Percentiles rank a stretch among this genome's conserved stretches.
Conservation (phyloP, 179 eudicot genomes). For the Carnegiea gigantea region DNA sequence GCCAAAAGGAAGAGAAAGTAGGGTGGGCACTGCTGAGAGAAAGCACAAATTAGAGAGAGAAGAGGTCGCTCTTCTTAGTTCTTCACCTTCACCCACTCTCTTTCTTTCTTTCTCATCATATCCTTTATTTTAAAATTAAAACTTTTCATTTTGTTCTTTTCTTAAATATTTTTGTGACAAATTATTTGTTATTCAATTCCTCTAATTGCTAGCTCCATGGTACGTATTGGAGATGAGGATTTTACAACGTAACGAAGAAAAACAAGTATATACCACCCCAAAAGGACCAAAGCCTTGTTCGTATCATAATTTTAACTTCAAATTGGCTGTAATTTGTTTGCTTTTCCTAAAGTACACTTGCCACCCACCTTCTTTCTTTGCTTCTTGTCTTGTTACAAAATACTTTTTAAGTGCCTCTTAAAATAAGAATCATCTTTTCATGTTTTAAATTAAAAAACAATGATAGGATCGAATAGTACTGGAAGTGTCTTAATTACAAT, state of each 20-base stretch:
- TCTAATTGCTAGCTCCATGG: background rate
- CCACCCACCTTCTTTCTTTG: background rate
- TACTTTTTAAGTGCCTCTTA: too few species aligned
- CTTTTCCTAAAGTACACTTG: background rate
- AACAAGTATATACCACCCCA: too few species aligned
- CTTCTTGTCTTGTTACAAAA: background rate
- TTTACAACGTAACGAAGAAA: too few species aligned
- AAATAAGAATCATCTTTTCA: too few species aligned
- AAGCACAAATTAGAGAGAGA: conserved; percentile 4
- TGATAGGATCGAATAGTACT: too few species aligned
- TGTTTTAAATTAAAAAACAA: too few species aligned
- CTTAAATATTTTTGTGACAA: conserved; percentile 1
- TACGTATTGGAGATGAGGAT: background rate
- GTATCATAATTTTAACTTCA: too few species aligned
- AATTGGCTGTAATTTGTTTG: background rate
- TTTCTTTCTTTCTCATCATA: background rate
- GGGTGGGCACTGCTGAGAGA: conserved; percentile 16
- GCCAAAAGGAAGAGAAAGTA: conserved; percentile 21
- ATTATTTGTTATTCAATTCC: conserved; percentile 10
- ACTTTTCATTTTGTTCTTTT: conserved; percentile 13
- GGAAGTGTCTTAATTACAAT: too few species aligned
- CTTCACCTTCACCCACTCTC: conserved; percentile 43
- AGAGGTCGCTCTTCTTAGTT: conserved; percentile 48
- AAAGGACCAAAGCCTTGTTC: too few species aligned
- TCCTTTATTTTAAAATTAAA: background rate